These are phyloP conservation scores for Rhynchospora pubera DNA, from an alignment of 176 grass and related monocot species.

Conservation along the genomic window DNA sequence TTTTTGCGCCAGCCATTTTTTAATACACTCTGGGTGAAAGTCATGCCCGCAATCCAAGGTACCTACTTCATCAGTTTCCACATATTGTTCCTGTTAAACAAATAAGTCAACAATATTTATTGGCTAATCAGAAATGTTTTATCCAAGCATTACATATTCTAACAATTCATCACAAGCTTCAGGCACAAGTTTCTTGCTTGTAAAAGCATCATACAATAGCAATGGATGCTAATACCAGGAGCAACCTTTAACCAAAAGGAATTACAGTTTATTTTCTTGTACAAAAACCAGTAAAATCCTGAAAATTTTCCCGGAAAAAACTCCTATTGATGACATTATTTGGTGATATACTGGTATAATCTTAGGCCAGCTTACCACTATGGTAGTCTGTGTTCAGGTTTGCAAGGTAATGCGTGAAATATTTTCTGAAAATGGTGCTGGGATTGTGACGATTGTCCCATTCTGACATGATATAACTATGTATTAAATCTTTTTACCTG, in stretches of 20 bases:
- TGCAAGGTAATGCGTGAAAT: neutral
- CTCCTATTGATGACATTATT: neutral
- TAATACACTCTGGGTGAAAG: slow-evolving; percentile 8
- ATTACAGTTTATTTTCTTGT: neutral
- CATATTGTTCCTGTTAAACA: slow-evolving; percentile 11
- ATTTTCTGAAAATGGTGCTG: neutral
- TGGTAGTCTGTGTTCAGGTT: neutral
- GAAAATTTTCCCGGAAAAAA: neutral
- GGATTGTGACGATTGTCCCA: neutral
- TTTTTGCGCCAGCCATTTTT: slow-evolving; percentile 1
- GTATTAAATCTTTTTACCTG: slow-evolving; percentile 44
- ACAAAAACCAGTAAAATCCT: neutral
- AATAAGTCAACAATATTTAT: neutral
- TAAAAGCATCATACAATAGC: neutral
- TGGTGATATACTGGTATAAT: neutral
- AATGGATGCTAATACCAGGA: neutral
- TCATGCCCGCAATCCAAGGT: slow-evolving; percentile 9
- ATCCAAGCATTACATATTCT: neutral
- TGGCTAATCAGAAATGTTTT: neutral
- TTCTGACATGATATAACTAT: neutral
- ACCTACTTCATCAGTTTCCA: neutral
- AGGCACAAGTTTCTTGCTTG: neutral
- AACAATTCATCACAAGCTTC: neutral
- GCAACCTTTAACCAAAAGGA: neutral
- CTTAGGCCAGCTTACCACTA: neutral